Conservation (phyloP, 2,329 filamentous ascomycete species). For the Penicillium sp. region DNA sequence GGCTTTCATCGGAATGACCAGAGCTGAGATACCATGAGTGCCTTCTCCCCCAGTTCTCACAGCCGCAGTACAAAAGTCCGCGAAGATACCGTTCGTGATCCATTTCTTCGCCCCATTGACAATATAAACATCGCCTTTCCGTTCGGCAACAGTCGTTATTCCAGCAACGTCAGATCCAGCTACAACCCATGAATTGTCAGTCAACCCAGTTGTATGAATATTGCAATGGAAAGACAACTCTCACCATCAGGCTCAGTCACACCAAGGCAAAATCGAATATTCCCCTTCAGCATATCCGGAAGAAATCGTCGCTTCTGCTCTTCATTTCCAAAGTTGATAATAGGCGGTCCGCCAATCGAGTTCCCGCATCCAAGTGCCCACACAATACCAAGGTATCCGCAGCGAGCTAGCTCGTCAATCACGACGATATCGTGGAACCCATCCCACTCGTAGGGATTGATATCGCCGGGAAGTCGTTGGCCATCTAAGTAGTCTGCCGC, state of each 20-base stretch:
- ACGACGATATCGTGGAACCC: constrained; percentile 39
- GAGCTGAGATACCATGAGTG: constrained; percentile 53
- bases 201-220: constrained; percentile 14
- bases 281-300: constrained; percentile 55
- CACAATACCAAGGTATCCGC: constrained; percentile 32
- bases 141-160: constrained; percentile 55
- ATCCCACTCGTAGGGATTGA: constrained; percentile 35
- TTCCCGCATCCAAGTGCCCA: constrained; percentile 34
- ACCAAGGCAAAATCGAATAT: constrained; percentile 59
- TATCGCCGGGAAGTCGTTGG: constrained; percentile 27
- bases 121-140: constrained; percentile 50
- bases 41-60: constrained; percentile 58
- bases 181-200: too few species aligned
- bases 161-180: constrained; percentile 58
- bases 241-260: constrained; percentile 49
- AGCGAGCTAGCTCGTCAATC: constrained; percentile 38
- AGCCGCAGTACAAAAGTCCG: constrained; percentile 58
- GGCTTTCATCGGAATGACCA: constrained; percentile 55
- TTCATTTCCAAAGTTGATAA: constrained; percentile 30
- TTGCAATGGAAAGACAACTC: neutral
- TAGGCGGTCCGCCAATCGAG: constrained; percentile 32
- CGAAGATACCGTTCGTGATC: constrained; percentile 59
- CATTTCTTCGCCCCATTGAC: constrained; percentile 64
- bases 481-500: constrained; percentile 15
- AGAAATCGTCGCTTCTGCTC: constrained; percentile 48